Evolutionary conservation across 768 basidiomycete genomes (phyloP), one percentile per base, ranked within the genome.

Genomic region (Pisolithus marmoratus): DNA sequence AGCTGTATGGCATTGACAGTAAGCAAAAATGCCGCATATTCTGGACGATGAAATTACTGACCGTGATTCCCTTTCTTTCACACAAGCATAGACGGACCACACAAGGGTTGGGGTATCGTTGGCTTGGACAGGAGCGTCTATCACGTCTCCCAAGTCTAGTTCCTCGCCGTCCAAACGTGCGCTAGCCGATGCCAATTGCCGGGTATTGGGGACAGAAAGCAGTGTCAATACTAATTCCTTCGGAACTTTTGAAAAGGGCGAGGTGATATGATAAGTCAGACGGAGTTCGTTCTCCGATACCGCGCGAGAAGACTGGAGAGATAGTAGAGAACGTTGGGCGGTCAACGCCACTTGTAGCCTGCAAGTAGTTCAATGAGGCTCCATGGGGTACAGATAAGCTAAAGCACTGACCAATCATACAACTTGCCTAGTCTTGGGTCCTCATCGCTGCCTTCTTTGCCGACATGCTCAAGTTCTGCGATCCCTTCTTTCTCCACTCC

Each of bases 231-330:
- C 74, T 7, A 87, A 57, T 11, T 66, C 68, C 12, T 60, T 67
- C 3, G 70, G 61, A 20, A 51, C 26, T 36, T 38, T n/a, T 14
- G 62, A 59, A 8, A 24, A 42, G 22, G 62, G 58, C n/a, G 62
- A 63, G 37, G 71, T 63, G 48, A 88, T 60, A 43, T 61, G 66
- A 65, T 93, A 94, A 8, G 79, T 79, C 41, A 94, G 72, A 26
- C 81, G 78, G 24, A 92, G 73, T 63, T 91, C 88, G 66, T 91
- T 90, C 53, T 90, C 87, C 1, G 89, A 83, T 24, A 75, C 76
- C 1, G 78, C 71, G 26, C 80, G 73, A 5, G 79, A 79, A 9
- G 81, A 78, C 49, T 79, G 71, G 55, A 93, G 76, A 41, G 77
- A 78, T 41, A 80, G 71, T 14, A 90, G 68, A 0, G 78, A 75